phyloP scores from a whole-genome alignment of 1,284 basidiomycete genomes.

The Grifola frondosa region DNA sequence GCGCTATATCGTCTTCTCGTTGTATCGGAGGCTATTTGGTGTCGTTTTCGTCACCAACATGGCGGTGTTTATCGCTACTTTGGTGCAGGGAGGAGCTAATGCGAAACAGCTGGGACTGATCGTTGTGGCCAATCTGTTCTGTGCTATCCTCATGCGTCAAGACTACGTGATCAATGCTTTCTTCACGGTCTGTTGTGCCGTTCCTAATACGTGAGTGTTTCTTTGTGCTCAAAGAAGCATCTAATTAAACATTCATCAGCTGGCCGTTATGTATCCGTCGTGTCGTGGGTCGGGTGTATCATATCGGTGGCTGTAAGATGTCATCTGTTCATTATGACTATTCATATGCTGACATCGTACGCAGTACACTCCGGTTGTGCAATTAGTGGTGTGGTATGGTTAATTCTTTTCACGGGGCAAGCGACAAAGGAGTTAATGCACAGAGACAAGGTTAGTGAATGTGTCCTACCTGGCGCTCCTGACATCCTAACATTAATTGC shows the following conservation, averaged over 20 bases:
- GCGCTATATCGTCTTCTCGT: constrained; percentile 51
- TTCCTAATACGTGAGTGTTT: constrained; percentile 44
- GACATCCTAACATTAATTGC: constrained; percentile 10
- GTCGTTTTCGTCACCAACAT: constrained; percentile 56
- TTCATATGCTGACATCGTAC: constrained; percentile 5
- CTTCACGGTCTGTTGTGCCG: constrained; percentile 50
- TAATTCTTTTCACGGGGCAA: constrained; percentile 50
- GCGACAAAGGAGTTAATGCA: constrained; percentile 50
- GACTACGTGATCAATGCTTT: constrained; percentile 60
- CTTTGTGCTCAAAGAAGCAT: constrained; percentile 8
- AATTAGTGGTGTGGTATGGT: constrained; percentile 53
- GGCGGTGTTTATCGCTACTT: constrained; percentile 47
- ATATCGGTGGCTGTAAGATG: constrained; percentile 50
- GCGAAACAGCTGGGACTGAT: constrained; percentile 48
- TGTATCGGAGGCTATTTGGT: constrained; percentile 59
- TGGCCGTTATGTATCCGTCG: constrained; percentile 56
- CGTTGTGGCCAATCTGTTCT: constrained; percentile 53
- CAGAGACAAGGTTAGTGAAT: constrained; percentile 37
- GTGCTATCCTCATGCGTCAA: constrained; percentile 60
- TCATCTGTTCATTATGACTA: neutral
- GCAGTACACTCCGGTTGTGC: constrained; percentile 57
- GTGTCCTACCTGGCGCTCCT: neutral
- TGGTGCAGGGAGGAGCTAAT: constrained; percentile 40
- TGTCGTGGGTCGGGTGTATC: constrained; percentile 53
- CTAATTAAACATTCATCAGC: constrained; percentile 31